Evolutionary conservation across 2,329 filamentous ascomycete genomes (phyloP).

Genomic region (Penicillium occitanis): DNA sequence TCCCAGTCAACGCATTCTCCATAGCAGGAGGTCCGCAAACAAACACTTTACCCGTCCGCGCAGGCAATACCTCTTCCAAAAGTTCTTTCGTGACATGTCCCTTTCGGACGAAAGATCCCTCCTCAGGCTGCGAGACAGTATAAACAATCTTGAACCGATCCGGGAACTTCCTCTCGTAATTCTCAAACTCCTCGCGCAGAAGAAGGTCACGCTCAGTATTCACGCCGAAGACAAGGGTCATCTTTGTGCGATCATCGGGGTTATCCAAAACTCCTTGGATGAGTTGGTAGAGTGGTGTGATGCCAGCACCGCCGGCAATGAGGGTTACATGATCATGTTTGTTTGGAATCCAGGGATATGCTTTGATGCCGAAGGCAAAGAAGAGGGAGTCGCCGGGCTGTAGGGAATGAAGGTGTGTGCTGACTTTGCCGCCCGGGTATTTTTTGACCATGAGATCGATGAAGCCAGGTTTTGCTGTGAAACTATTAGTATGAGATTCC

Average conservation of each 20-base stretch:
- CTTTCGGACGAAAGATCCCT: constrained; percentile 47
- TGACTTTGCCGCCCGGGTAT: constrained; percentile 66
- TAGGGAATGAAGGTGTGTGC: constrained; percentile 65
- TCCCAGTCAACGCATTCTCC: constrained; percentile 51
- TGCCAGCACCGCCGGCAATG: constrained; percentile 70
- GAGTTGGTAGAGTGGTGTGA: constrained; percentile 69
- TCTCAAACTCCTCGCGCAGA: constrained; percentile 56
- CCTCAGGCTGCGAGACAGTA: constrained; percentile 50
- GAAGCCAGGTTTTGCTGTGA: constrained; percentile 55
- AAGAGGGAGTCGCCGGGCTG: constrained; percentile 61
- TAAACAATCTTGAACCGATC: constrained; percentile 60
- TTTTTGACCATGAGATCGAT: constrained; percentile 67
- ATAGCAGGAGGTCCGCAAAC: constrained; percentile 69
- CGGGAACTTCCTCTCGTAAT: constrained; percentile 52
- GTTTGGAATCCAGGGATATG: constrained; percentile 55
- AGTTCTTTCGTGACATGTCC: constrained; percentile 61
- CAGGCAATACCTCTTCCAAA: constrained; percentile 51
- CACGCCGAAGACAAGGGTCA: constrained; percentile 66
- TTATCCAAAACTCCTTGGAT: constrained; percentile 62
- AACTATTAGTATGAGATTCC: background rate
- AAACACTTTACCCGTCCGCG: constrained; percentile 51
- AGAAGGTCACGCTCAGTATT: constrained; percentile 65
- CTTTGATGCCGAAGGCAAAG: constrained; percentile 57
- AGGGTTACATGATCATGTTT: constrained; percentile 57
- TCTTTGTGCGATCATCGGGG: constrained; percentile 60